Base-by-base conservation (phyloP, 2,329 filamentous ascomycete species). In the Aureobasidium subglaciale region DNA sequence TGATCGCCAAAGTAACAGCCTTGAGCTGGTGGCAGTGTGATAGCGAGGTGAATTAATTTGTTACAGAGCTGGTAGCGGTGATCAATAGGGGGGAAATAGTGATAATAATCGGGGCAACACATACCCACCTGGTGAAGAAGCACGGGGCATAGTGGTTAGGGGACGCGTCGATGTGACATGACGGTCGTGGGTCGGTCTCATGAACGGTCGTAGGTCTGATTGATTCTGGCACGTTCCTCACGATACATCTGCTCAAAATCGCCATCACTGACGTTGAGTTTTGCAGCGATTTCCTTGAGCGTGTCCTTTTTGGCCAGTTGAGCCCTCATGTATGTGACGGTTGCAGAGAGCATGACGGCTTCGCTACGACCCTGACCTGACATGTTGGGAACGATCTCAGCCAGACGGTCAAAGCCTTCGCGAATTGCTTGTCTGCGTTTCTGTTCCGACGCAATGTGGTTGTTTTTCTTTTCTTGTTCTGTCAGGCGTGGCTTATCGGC, bases 311-410 rank as follows among this genome's bases (percentile, higher is more conserved):
- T 56, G 61, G 59, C 60, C 27, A 75, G 68, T 66, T 74, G 65
- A 49, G 73, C 67, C 55, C 68, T 63, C 65, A 77, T 71, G 62
- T 68, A 70, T 42, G 70, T 67, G 55, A 78, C 70, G 1, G 75
- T 75, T 22, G 69, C 70, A 60, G 84, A 82, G 20, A 96, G 76
- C n/a, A 96, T 89, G 16, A 90, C 77, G 25, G 88, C 88, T 69
- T 96, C 90, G 60, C 88, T 93, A 42, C 90, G 83, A 1, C 87
- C 90, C 65, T 91, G 87, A 1, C 90, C 90, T 63, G 88, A 81
- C 53, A 95, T 78, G 0, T 88, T 89, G 0, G 90, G 90, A 1
- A 95, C 88, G 29, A 95, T 78, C 53, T 85, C 81, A 15, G 88
- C 88, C 24, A 96, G 79, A 30, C 84, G 81, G 69, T 95, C 89